Conservation (phyloP, 2,329 filamentous ascomycete genomes). For the Penicillium janthinellum region DNA sequence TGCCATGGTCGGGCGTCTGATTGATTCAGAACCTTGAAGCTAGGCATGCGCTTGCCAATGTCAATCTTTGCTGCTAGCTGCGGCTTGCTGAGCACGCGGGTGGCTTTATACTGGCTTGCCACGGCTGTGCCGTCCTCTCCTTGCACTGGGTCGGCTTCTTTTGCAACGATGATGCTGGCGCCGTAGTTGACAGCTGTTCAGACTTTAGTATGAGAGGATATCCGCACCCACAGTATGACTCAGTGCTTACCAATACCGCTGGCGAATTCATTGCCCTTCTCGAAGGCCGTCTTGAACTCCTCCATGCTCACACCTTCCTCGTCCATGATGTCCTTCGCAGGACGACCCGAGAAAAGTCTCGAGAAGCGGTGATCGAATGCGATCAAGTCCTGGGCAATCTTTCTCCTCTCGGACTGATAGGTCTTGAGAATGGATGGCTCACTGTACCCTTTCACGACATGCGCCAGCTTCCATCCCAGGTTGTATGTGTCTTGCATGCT, state of each 20-base stretch:
- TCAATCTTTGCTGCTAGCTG: constrained; percentile 31
- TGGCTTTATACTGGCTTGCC: constrained; percentile 21
- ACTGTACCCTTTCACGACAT: constrained; percentile 50
- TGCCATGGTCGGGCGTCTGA: constrained; percentile 44
- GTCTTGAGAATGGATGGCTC: constrained; percentile 51
- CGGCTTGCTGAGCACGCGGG: constrained; percentile 22
- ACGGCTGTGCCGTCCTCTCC: constrained; percentile 54
- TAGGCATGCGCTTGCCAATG: constrained; percentile 40
- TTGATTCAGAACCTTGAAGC: constrained; percentile 39
- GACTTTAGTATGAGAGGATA: constrained; percentile 11
- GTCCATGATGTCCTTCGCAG: constrained; percentile 61
- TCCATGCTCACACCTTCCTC: constrained; percentile 63
- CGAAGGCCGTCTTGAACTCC: constrained; percentile 63
- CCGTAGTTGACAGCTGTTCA: constrained; percentile 58
- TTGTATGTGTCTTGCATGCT: constrained; percentile 68
- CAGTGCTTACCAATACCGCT: constrained; percentile 50
- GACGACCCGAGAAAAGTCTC: constrained; percentile 59
- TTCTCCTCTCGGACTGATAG: constrained; percentile 57
- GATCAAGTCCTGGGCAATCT: constrained; percentile 67
- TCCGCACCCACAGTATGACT: not conserved
- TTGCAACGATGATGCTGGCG: constrained; percentile 58
- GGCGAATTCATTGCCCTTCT: constrained; percentile 63
- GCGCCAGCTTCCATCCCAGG: constrained; percentile 59
- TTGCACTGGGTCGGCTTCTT: constrained; percentile 47
- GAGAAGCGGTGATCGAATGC: constrained; percentile 62